Evolutionary conservation across 2,329 filamentous ascomycete species (phyloP).

Genomic region (Trichophyton simii): DNA sequence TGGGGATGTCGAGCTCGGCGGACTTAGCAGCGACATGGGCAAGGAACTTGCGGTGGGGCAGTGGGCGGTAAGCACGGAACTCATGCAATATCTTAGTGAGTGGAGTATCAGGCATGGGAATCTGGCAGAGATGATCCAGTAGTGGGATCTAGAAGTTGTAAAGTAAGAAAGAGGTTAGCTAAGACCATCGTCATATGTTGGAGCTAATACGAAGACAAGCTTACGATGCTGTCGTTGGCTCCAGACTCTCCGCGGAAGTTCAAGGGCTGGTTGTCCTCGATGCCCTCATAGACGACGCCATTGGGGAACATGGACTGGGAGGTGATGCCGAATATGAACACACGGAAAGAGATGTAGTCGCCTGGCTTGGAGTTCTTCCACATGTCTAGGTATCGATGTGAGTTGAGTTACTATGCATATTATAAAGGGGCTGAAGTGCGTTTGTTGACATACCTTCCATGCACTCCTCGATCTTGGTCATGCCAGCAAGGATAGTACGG

Average conservation of each 20-base stretch:
- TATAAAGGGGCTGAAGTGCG: background rate
- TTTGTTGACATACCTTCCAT: constrained; percentile 54
- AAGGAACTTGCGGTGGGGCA: constrained; percentile 78
- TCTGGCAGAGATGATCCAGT: constrained; percentile 73
- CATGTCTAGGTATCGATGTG: constrained; percentile 46
- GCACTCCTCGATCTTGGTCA: constrained; percentile 59
- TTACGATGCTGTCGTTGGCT: constrained; percentile 77
- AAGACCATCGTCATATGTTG: background rate
- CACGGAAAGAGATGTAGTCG: constrained; percentile 80
- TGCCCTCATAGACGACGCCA: constrained; percentile 79
- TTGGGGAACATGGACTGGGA: constrained; percentile 88
- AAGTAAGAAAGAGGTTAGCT: background rate
- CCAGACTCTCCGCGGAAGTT: constrained; percentile 86
- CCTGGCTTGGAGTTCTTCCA: constrained; percentile 76
- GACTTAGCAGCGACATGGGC: constrained; percentile 50
- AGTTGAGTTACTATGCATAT: background rate
- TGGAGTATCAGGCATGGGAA: constrained; percentile 78
- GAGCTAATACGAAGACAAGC: background rate
- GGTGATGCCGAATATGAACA: constrained; percentile 94
- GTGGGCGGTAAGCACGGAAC: constrained; percentile 79
- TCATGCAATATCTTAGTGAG: constrained; percentile 78
- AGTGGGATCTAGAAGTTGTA: constrained; percentile 52
- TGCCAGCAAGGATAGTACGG: constrained; percentile 47
- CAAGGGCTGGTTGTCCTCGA: constrained; percentile 56
- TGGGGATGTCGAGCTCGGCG: constrained; percentile 33